phyloP scores from a whole-genome alignment of 352 stramenopile species.

The Pythium rishiriense region DNA sequence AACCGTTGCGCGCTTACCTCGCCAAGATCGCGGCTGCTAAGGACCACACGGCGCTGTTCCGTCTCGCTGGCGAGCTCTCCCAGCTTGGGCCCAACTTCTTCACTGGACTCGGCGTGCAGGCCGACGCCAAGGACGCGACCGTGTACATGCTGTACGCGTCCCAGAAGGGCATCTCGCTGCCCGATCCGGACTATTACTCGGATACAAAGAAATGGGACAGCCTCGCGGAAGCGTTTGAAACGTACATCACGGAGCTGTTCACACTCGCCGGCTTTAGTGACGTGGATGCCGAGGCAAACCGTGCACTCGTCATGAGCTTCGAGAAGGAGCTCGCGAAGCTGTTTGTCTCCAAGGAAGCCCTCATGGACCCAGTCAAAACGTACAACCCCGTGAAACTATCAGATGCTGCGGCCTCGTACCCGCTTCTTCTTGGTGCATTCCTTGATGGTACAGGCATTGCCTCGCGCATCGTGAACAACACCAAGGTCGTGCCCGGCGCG shows the following conservation, averaged over 20 bases:
- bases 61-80: conserved; percentile 52
- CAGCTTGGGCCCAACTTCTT: conserved; percentile 71
- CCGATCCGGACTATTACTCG: conserved; percentile 92
- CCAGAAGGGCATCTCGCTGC: conserved; percentile 86
- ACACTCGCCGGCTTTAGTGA: conserved; percentile 50
- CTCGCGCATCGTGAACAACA: conserved; percentile 31
- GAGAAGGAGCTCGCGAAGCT: conserved; percentile 80
- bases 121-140: conserved; percentile 85
- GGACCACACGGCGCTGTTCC: conserved; percentile 49
- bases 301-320: conserved; percentile 78
- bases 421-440: conserved; percentile 53
- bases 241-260: conserved; percentile 79
- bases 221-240: conserved; percentile 68
- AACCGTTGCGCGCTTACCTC: conserved; percentile 38
- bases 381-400: conserved; percentile 90
- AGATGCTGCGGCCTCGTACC: conserved; percentile 45
- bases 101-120: conserved; percentile 65
- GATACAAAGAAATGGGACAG: conserved; percentile 80
- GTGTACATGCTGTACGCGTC: conserved; percentile 81
- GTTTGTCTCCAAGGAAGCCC: conserved; percentile 89
- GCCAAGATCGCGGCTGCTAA: conserved; percentile 34
- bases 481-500: conserved; percentile 15
- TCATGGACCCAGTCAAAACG: conserved; percentile 83
- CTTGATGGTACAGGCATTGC: conserved; percentile 50
- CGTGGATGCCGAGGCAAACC: conserved; percentile 29